Percentiles rank a stretch among this genome's conserved stretches.
Conservation (phyloP, 2,329 filamentous ascomycete genomes). For the Calonectria pseudoturangicola region DNA sequence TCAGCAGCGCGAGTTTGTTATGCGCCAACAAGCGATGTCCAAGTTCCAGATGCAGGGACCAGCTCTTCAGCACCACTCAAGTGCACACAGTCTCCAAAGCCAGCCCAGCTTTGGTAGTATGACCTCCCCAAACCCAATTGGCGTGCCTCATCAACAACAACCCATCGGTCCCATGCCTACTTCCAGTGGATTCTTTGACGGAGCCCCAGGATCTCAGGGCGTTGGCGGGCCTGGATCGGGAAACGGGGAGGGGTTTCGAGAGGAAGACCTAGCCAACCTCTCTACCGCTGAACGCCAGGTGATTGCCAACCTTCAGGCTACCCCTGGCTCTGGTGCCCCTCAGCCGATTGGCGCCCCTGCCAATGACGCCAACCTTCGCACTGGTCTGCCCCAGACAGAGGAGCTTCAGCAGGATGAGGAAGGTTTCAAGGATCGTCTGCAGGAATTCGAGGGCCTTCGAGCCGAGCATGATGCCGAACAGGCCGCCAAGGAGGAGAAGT, state of each 20-base stretch:
- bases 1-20: conserved; percentile 93
- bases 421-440: conserved; percentile 82
- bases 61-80: conserved; percentile 91
- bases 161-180: conserved; percentile 75
- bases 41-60: conserved; percentile 78
- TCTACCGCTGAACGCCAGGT: conserved; percentile 72
- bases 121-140: conserved; percentile 88
- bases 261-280: conserved; percentile 85
- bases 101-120: conserved; percentile 98
- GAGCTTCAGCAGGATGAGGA: conserved; percentile 73
- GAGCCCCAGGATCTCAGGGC: conserved; percentile 60
- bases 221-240: conserved; percentile 54
- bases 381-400: conserved; percentile 69
- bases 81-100: conserved; percentile 95
- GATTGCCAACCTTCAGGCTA: conserved; percentile 62
- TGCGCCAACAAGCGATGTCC: conserved; percentile 86
- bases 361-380: conserved; percentile 61
- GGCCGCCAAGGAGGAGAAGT: conserved; percentile 57
- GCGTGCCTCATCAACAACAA: conserved; percentile 69
- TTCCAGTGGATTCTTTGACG: conserved; percentile 83
- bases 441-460: conserved; percentile 88
- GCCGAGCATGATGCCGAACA: conserved; percentile 80
- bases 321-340: conserved; percentile 52
- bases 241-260: conserved; percentile 74
- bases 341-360: conserved; percentile 62